These are phyloP conservation scores for Phytopythium ostracodes DNA, from an alignment of 352 stramenopile genomes.

Conservation along the genomic window DNA sequence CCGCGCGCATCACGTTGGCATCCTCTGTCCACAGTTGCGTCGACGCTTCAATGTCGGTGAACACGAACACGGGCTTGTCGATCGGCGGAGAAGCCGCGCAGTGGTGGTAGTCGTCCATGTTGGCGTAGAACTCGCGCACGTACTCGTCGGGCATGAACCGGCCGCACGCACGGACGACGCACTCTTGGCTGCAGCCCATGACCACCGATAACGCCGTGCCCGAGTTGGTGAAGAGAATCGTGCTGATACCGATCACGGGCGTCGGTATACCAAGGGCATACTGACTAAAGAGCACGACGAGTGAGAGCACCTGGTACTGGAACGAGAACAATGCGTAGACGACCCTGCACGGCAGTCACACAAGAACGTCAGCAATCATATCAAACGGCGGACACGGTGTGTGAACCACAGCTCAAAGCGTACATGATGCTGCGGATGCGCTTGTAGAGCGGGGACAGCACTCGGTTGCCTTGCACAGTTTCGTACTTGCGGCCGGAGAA, in stretches of 20 bases:
- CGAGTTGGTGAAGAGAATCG: slow-evolving; percentile 40
- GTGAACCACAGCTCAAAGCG: slow-evolving; percentile 2
- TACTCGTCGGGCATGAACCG: slow-evolving; percentile 44
- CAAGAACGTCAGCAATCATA: neutral
- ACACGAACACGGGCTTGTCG: slow-evolving; percentile 54
- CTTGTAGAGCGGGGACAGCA: slow-evolving; percentile 50
- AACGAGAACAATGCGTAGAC: slow-evolving; percentile 42
- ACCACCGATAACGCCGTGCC: slow-evolving; percentile 36
- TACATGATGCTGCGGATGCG: slow-evolving; percentile 64
- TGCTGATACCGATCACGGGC: slow-evolving; percentile 30
- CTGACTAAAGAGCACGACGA: slow-evolving; percentile 35
- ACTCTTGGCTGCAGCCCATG: slow-evolving; percentile 49
- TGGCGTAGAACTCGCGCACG: slow-evolving; percentile 30
- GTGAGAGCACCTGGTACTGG: slow-evolving; percentile 41
- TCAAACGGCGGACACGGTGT: neutral
- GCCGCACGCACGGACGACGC: slow-evolving; percentile 29
- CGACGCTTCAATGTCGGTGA: slow-evolving; percentile 66
- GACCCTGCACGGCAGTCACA: slow-evolving; percentile 14
- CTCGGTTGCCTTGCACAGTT: slow-evolving; percentile 32
- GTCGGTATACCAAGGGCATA: slow-evolving; percentile 28
- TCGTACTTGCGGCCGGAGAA: slow-evolving; percentile 46
- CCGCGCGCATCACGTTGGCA: slow-evolving; percentile 33
- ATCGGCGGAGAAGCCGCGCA: slow-evolving; percentile 15
- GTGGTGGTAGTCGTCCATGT: slow-evolving; percentile 13
- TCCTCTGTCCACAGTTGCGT: slow-evolving; percentile 41